Percentiles rank a stretch among this genome's conserved stretches.
phyloP scores from a whole-genome alignment of 2,329 filamentous ascomycete species.

The Cladosporium sp. region DNA sequence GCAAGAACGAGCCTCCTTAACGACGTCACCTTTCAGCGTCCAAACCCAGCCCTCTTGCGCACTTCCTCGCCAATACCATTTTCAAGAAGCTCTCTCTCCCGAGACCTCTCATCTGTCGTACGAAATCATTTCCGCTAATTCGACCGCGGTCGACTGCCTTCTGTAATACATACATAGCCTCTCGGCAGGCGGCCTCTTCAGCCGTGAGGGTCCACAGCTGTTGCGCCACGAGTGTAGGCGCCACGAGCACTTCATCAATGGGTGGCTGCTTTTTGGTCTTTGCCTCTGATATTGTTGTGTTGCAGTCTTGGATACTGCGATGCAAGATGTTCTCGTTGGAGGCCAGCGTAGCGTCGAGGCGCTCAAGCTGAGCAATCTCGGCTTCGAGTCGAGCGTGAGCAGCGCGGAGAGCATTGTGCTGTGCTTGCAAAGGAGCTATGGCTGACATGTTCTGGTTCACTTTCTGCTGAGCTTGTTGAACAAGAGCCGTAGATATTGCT shows the following conservation, averaged over 20 bases:
- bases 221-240: conserved; percentile 85
- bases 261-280: conserved; percentile 64
- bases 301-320: conserved; percentile 72
- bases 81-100: conserved; percentile 79
- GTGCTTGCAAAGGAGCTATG: conserved; percentile 70
- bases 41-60: conserved; percentile 71
- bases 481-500: conserved; percentile 68
- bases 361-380: conserved; percentile 67
- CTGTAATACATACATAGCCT: conserved; percentile 79
- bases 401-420: conserved; percentile 69
- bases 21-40: conserved; percentile 22
- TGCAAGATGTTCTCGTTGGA: conserved; percentile 76
- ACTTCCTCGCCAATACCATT: conserved; percentile 75
- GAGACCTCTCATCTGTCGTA: conserved; percentile 66
- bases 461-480: conserved; percentile 63
- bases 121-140: conserved; percentile 68
- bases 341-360: conserved; percentile 65
- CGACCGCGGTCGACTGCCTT: conserved; percentile 69
- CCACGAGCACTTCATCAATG: conserved; percentile 88
- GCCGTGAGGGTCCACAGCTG: conserved; percentile 87
- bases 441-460: conserved; percentile 69
- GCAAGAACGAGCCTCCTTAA: not conserved
- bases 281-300: conserved; percentile 71
- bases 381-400: conserved; percentile 66
- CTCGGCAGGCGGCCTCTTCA: conserved; percentile 80